phyloP scores from a whole-genome alignment of 2,329 filamentous ascomycete species.

The Amauroascus verrucosus region DNA sequence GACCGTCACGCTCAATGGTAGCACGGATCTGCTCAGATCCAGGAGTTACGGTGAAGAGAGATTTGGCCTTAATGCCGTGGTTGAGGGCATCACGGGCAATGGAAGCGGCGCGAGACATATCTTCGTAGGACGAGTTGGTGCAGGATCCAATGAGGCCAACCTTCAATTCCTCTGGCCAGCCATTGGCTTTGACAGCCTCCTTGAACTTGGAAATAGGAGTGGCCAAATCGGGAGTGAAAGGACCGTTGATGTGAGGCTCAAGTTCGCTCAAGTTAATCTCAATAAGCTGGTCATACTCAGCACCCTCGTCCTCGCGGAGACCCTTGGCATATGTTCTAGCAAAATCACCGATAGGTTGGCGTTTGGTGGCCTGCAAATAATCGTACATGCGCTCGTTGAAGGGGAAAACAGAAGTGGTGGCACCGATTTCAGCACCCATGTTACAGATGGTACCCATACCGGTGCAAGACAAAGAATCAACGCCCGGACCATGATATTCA shows the following conservation, averaged over 20 bases:
- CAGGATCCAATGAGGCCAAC: constrained; percentile 95
- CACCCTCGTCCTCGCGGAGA: constrained; percentile 76
- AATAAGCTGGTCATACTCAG: constrained; percentile 90
- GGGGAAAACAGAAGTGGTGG: constrained; percentile 90
- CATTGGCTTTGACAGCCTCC: constrained; percentile 84
- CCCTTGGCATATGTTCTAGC: constrained; percentile 73
- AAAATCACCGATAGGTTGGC: constrained; percentile 81
- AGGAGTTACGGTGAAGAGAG: constrained; percentile 87
- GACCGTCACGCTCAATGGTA: constrained; percentile 81
- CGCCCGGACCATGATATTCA: constrained; percentile 54
- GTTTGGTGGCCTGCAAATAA: constrained; percentile 86
- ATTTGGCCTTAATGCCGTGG: constrained; percentile 89
- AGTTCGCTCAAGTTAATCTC: constrained; percentile 92
- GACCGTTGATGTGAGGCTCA: constrained; percentile 97
- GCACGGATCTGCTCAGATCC: constrained; percentile 95
- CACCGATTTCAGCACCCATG: constrained; percentile 56
- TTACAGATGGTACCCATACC: constrained; percentile 76
- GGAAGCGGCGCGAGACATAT: constrained; percentile 87
- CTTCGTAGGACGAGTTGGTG: constrained; percentile 83
- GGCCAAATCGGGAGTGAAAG: constrained; percentile 95
- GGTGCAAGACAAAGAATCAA: constrained; percentile 63
- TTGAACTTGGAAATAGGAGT: constrained; percentile 97
- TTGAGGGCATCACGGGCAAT: constrained; percentile 84
- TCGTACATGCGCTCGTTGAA: constrained; percentile 98
- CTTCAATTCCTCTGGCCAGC: constrained; percentile 94